A percentile compares a stretch with the other conserved stretches of the same genome.
Conservation (phyloP, 306 rosid genomes). For the Quercus glauca region DNA sequence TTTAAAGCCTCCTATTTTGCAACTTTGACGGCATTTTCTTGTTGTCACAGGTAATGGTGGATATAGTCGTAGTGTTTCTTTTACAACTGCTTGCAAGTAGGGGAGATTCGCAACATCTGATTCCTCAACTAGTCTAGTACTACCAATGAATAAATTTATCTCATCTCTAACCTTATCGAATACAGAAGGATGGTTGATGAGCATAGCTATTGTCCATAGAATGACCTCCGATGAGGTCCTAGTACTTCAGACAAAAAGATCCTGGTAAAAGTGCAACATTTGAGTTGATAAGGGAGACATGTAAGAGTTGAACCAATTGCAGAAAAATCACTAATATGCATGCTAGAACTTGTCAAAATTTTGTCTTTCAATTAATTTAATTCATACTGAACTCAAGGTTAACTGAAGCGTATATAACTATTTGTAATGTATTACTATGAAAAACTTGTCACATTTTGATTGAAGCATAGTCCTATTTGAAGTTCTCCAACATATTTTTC, state of each 20-base stretch:
- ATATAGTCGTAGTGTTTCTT: slow-evolving; percentile 41
- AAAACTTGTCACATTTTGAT: no score
- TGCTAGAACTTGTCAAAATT: background rate
- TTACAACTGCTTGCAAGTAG: slow-evolving; percentile 44
- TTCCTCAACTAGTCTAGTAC: no score
- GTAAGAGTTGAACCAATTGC: background rate
- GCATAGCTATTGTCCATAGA: slow-evolving; percentile 54
- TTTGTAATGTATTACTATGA: no score
- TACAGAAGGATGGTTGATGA: slow-evolving; percentile 39
- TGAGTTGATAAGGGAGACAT: background rate
- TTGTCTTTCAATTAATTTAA: background rate
- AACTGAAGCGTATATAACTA: background rate
- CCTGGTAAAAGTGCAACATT: slow-evolving; percentile 26
- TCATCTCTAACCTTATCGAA: slow-evolving; percentile 31
- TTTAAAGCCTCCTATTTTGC: slow-evolving; percentile 37
- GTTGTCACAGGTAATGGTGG: slow-evolving; percentile 17
- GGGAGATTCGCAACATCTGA: slow-evolving; percentile 10
- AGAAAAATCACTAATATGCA: background rate
- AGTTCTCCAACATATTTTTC: no score
- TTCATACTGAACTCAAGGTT: background rate
- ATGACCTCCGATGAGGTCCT: slow-evolving; percentile 45
- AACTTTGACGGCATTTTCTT: slow-evolving; percentile 18
- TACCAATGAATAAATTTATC: no score
- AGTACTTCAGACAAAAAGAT: slow-evolving; percentile 45
- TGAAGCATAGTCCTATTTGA: no score